phyloP scores from a whole-genome alignment of 176 grass and related monocot genomes.

The Elymus sibiricus region DNA sequence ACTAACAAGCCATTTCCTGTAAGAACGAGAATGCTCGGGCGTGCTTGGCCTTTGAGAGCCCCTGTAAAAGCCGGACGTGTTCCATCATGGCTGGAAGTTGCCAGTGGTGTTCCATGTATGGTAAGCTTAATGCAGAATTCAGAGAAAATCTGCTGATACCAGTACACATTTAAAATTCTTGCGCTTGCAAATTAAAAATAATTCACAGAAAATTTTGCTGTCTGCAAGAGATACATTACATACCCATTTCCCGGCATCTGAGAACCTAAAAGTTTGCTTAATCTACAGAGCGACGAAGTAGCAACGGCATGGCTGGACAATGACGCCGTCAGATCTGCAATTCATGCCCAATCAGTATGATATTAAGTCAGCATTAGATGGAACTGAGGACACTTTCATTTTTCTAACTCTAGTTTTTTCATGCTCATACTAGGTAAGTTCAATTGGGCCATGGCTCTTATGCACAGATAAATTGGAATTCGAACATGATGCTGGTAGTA shows the following conservation, averaged over 20 bases:
- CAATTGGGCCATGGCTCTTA: constrained; percentile 61
- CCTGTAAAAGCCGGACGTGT: constrained; percentile 75
- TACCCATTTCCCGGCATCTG: not conserved
- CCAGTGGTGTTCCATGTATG: constrained; percentile 64
- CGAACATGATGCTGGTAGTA: constrained; percentile 75
- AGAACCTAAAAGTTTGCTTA: not conserved
- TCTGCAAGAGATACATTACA: not conserved
- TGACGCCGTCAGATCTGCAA: constrained; percentile 73
- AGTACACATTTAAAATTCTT: not conserved
- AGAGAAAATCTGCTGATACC: not conserved
- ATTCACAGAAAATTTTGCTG: not conserved
- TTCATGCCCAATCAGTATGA: constrained; percentile 84
- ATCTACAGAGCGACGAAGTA: constrained; percentile 76
- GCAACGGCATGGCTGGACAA: constrained; percentile 83
- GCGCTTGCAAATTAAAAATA: not conserved
- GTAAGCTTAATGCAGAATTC: constrained; percentile 31
- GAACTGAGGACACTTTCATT: not conserved
- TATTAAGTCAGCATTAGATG: not conserved
- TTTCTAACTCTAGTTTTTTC: constrained; percentile 9
- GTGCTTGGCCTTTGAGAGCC: constrained; percentile 91
- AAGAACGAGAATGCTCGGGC: constrained; percentile 87
- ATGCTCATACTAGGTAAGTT: constrained; percentile 43
- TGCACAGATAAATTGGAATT: constrained; percentile 52
- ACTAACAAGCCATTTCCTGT: constrained; percentile 67
- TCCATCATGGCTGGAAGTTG: constrained; percentile 87